These are phyloP conservation scores for Aspergillus sclerotialis DNA, from an alignment of 2,329 filamentous ascomycete genomes.

Conservation along the genomic window DNA sequence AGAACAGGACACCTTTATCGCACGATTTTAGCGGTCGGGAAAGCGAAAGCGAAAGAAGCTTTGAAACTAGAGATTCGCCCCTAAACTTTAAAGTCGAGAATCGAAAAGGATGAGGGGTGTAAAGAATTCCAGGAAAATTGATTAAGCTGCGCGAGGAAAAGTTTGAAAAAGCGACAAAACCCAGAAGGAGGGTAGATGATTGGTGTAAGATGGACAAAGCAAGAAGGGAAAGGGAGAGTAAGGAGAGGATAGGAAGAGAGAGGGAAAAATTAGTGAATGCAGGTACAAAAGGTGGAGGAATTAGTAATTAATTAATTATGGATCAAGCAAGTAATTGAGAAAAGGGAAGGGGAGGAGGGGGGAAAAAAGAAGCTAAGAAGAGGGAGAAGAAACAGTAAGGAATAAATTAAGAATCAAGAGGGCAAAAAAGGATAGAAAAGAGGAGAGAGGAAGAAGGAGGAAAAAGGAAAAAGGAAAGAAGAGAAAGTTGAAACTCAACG, in stretches of 20 bases:
- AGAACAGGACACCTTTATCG: too few species aligned
- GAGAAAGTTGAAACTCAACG: not conserved
- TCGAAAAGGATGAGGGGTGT: too few species aligned
- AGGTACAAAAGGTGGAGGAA: slow-evolving; percentile 4
- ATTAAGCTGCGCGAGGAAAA: too few species aligned
- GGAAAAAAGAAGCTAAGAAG: slow-evolving; percentile 1
- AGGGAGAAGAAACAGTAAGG: not conserved
- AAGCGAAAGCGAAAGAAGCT: too few species aligned
- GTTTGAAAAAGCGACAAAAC: too few species aligned
- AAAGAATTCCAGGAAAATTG: too few species aligned
- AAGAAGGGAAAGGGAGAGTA: slow-evolving; percentile 1
- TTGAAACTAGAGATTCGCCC: too few species aligned
- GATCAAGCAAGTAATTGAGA: not conserved
- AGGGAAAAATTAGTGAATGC: slow-evolving; percentile 1
- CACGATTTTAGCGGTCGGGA: too few species aligned
- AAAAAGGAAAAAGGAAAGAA: slow-evolving; percentile 6
- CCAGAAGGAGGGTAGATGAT: too few species aligned
- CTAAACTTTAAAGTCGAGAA: too few species aligned
- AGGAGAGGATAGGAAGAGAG: slow-evolving; percentile 2
- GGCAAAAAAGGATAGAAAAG: slow-evolving; percentile 1
- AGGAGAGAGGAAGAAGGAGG: slow-evolving; percentile 5
- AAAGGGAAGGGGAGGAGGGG: slow-evolving; percentile 2
- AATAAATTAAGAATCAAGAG: slow-evolving; percentile 1
- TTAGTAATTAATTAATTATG: slow-evolving; percentile 2
- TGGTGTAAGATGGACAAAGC: not conserved